Conservation (phyloP, 768 basidiomycete genomes). For the Auricularia sp. region DNA sequence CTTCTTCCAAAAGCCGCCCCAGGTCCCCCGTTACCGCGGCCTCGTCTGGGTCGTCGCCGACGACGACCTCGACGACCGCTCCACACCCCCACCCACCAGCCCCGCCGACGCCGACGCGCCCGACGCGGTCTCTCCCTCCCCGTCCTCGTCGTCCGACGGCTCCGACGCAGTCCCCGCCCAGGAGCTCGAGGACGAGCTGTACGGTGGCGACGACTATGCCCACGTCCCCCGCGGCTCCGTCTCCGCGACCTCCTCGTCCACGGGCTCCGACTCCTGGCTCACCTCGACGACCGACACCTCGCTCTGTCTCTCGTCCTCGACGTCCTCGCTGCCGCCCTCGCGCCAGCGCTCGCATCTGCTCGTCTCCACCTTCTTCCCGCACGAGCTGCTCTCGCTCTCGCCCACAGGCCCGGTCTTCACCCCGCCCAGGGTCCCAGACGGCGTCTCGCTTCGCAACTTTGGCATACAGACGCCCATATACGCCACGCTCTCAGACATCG, state of each 20-base stretch:
- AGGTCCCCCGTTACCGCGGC: conserved; percentile 43
- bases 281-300: conserved; percentile 7
- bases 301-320: conserved; percentile 3
- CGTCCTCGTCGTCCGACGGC: conserved; percentile 21
- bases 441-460: conserved; percentile 78
- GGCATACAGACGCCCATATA: conserved; percentile 87
- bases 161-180: conserved; percentile 18
- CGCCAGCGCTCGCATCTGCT: conserved; percentile 15
- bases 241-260: conserved; percentile 13
- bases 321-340: conserved; percentile 2
- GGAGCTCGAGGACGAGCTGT: conserved; percentile 19
- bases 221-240: conserved; percentile 9
- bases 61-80: conserved; percentile 38
- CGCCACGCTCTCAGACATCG: conserved; percentile 80
- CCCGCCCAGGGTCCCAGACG: conserved; percentile 64
- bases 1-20: conserved; percentile 48
- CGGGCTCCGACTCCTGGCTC: conserved; percentile 11
- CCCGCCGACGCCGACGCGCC: conserved; percentile 25
- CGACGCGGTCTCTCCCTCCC: conserved; percentile 2
- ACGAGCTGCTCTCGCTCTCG: conserved; percentile 25
- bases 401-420: conserved; percentile 52
- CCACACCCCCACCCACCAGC: not conserved
- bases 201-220: conserved; percentile 21
- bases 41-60: conserved; percentile 77
- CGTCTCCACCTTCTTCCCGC: conserved; percentile 23